Conservation (phyloP, 2,329 filamentous ascomycete genomes). For the Neocatenulostroma microsporum region DNA sequence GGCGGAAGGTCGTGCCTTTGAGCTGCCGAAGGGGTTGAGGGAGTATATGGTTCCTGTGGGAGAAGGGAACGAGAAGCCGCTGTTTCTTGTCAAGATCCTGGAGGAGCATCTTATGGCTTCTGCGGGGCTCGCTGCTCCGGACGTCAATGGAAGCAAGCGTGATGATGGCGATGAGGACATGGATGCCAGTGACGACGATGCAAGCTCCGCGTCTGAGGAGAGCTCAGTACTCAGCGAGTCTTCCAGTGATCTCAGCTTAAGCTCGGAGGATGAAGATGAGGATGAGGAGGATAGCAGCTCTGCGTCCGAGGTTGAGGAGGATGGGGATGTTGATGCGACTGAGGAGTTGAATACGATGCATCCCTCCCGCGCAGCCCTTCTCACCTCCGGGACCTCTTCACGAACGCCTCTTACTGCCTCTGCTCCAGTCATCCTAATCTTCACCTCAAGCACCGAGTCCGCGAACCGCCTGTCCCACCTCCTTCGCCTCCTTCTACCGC, state of each 20-base stretch:
- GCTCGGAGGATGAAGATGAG: no score
- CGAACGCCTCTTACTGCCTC: conserved; percentile 30
- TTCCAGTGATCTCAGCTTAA: conserved; percentile 5
- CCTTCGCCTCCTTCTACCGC: conserved; percentile 38
- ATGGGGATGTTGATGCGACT: neutral
- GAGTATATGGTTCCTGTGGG: conserved; percentile 44
- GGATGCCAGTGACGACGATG: no score
- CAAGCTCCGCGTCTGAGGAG: no score
- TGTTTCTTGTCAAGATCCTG: conserved; percentile 76
- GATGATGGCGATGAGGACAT: conserved; percentile 7
- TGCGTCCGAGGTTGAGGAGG: neutral
- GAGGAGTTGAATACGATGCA: conserved; percentile 4
- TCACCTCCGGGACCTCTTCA: conserved; percentile 3
- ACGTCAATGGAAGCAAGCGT: conserved; percentile 28
- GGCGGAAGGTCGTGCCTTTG: conserved; percentile 38
- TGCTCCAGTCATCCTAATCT: conserved; percentile 58
- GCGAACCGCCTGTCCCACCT: conserved; percentile 81
- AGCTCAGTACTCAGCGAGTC: conserved; percentile 6
- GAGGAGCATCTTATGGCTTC: conserved; percentile 42
- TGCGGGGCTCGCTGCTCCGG: neutral
- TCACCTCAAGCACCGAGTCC: conserved; percentile 83
- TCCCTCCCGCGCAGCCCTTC: conserved; percentile 9
- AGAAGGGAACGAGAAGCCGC: conserved; percentile 53
- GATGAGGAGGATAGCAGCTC: neutral
- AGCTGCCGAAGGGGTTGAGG: conserved; percentile 47